Conservation (phyloP, 306 rosid species). For the Dryas drummondii region DNA sequence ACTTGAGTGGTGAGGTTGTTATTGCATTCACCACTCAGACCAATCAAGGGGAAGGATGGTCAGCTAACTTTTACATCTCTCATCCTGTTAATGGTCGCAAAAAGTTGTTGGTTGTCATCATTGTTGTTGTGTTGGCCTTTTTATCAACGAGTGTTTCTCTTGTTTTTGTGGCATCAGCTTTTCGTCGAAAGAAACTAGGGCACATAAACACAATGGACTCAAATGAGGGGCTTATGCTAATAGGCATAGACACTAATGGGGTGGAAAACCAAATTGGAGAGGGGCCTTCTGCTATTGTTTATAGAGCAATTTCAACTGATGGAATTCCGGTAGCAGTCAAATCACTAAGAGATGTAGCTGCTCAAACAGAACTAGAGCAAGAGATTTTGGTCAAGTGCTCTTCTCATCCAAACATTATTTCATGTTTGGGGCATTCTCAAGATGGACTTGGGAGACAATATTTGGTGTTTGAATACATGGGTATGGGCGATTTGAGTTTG, state of each 20-base stretch:
- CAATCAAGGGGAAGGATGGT: background rate
- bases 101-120: background rate
- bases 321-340: background rate
- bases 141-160: background rate
- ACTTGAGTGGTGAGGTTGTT: constrained; percentile 5
- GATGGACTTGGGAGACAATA: background rate
- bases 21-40: constrained; percentile 8
- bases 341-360: constrained; percentile 1
- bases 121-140: background rate
- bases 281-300: constrained; percentile 2
- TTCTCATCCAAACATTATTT: constrained; percentile 9
- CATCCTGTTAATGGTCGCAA: background rate
- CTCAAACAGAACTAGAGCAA: constrained; percentile 2
- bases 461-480: constrained; percentile 5
- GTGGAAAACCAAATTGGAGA: constrained; percentile 9
- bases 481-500: background rate
- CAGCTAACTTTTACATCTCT: constrained; percentile 2
- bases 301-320: constrained; percentile 1
- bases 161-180: background rate
- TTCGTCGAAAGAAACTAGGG: background rate
- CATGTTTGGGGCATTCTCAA: background rate
- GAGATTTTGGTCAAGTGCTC: constrained; percentile 6
- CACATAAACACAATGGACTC: background rate
- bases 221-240: background rate
- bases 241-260: background rate